Evolutionary conservation across 169 alveolate species (phyloP), one percentile per base, ranked within the genome.

Genomic region (Cytauxzoon felis): DNA sequence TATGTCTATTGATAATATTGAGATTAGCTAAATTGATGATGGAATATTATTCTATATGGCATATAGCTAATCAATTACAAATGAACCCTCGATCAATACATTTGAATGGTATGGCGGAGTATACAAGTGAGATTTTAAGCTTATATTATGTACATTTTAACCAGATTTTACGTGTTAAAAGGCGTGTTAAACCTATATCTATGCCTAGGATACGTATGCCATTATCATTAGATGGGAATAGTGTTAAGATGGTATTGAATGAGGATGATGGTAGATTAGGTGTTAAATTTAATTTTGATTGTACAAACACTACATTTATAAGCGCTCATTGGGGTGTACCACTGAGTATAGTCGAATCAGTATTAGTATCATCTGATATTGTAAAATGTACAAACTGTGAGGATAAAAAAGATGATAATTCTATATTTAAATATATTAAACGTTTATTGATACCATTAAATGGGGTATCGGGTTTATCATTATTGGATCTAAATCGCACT

Each of bases 241-340:
- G 80, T 11, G 23, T 73, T 18, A 41, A 32, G 11, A 13, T 73
- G 23, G 27, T 23, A 5, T 16, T 7, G 18, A n/a, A n/a, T n/a
- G n/a, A n/a, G n/a, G 70, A 4, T 13, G 36, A 30, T 7, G 19
- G 16, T 19, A 5, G 26, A 7, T 40, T 58, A 7, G 45, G 5
- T 1, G 67, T 71, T 16, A 47, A 50, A n/a, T 73, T 73, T 56
- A 50, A 26, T 23, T 47, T 73, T 48, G 84, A 73, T 58, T 73
- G 84, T 56, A 51, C 27, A 43, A 16, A 69, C 5, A 53, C 84
- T 1, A 63, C 80, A 0, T 73, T 73, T 38, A 67, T 73, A n/a
- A 73, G 80, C 45, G 84, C 84, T 16, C 80, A 73, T 42, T 73
- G 84, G 84, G 84, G 84, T 3, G 84, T 73, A 8, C 84, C 84